A percentile compares a stretch with the other conserved stretches of the same genome.
These are phyloP conservation scores for Ogataea populi-albae DNA, from an alignment of 805 yeast species.

Conservation along the genomic window DNA sequence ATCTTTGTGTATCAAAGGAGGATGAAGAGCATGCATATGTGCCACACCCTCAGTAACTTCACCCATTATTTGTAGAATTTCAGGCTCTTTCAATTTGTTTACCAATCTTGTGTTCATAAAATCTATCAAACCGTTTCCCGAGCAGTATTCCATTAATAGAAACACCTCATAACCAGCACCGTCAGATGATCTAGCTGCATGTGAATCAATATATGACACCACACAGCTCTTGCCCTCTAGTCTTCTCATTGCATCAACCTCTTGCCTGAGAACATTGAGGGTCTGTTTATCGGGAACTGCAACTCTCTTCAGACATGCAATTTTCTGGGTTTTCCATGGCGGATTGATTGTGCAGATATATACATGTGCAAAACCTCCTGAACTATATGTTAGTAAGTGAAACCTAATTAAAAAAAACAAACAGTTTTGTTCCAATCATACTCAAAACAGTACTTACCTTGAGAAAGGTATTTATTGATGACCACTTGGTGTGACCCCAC, in stretches of 20 bases:
- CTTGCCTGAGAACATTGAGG: constrained; percentile 80
- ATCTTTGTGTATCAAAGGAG: constrained; percentile 75
- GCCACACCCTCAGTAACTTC: constrained; percentile 73
- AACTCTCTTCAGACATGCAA: constrained; percentile 91
- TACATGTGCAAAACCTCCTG: constrained; percentile 89
- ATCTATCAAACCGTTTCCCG: constrained; percentile 71
- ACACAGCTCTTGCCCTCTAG: constrained; percentile 73
- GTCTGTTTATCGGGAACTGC: constrained; percentile 88
- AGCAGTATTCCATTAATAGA: constrained; percentile 76
- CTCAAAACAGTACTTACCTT: no score
- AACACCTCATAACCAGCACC: constrained; percentile 70
- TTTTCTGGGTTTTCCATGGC: constrained; percentile 46
- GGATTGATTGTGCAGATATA: constrained; percentile 74
- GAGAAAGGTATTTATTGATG: constrained; percentile 69
- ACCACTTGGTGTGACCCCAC: constrained; percentile 81
- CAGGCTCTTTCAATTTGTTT: constrained; percentile 63
- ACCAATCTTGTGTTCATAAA: constrained; percentile 73
- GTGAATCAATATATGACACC: constrained; percentile 91
- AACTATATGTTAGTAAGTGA: constrained; percentile 10
- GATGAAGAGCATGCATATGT: constrained; percentile 69
- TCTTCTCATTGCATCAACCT: constrained; percentile 95
- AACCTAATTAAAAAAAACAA: neutral
- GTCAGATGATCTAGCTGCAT: constrained; percentile 71
- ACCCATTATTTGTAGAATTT: constrained; percentile 63
- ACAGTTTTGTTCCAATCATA: constrained; percentile 2